Evolutionary conservation across 495 filamentous ascomycete species (phyloP), one percentile per base, ranked within the genome.

Genomic region (Xylaria grammica): DNA sequence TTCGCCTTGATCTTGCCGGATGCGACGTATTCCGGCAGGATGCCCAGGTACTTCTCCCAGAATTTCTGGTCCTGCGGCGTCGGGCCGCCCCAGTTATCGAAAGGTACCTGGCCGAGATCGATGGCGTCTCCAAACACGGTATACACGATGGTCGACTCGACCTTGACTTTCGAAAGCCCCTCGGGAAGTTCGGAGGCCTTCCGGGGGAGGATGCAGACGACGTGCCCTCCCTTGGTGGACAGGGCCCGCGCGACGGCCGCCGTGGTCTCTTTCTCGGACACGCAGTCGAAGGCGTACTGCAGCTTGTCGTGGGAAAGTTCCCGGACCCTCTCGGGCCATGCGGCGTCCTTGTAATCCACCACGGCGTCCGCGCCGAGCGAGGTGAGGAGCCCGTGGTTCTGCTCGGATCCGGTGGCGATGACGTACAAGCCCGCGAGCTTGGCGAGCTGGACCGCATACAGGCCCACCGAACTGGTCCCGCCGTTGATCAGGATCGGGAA

Each of bases 361-460:
- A 79, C 81, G 11, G 76, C 60, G 19, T 66, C 76, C 5, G 87
- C 88, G 7, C 88, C 87, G 0, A 88, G 76, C 0, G 56, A 67
- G 62, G 77, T 81, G 29, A 85, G 75, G 48, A 80, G 79, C 0
- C 79, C 78, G 42, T 83, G 79, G 68, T 90, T 89, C 61, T 77
- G 77, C 2, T 75, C 66, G 1, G 81, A 84, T 1, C 81, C 78
- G 0, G 85, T 88, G 0, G 83, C 76, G 49, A 88, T 71, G 0
- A 90, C 87, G 22, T 82, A 80, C 15, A 82, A 79, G 1, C 88
- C 88, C 0, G 87, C 77, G 0, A 84, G 79, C 3, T 78, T 78
- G 1, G 84, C 86, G 17, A 88, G 79, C 67, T 91, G 89, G 54
- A 89, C 85, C 0, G 84, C 85, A 58, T 83, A 82, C 65, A 79